Evolutionary conservation across 805 yeast genomes (phyloP), one percentile per base, ranked within the genome.

Genomic region (Nakazawaea peltata): DNA sequence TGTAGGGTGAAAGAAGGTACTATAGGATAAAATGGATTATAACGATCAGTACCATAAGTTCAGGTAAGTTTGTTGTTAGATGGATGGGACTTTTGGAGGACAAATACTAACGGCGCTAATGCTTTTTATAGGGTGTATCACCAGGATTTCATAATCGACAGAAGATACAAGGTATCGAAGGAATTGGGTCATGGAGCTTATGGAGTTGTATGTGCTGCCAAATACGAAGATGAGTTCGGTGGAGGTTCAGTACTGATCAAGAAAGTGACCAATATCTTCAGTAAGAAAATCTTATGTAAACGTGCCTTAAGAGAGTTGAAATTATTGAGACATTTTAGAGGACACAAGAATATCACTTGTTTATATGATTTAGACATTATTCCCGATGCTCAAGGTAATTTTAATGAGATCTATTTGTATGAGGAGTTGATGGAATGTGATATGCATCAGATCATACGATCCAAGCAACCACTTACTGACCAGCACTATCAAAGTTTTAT

Each of bases 341-440:
- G 97, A 16, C 98, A 90, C 63, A 88, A 90, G 53, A 90, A 90
- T 56, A 92, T 90, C 50, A 90, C 97, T 3, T 87, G 97, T 54
- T 63, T 92, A 13, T 92, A 92, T 54, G 98, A 92, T 57, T 69
- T 90, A 58, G 98, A 92, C 60, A 83, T 92, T 34, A 86, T 88
- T 26, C 85, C 88, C 17, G 71, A 77, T 45, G 61, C 70, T 2
- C 61, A 67, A 13, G 78, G 78, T 3, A 73, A 74, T 35, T 90
- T 90, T 65, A 87, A 88, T 57, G 98, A 94, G 50, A 70, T 92
- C 10, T 92, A 92, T 47, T 66, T 92, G 6, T 92, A 92, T 51
- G 98, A 92, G 57, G 98, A 90, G 59, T 66, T 90, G 48, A 92
- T 92, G 97, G 97, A 90, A 57, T 90, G 97, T 59, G 98, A 92